Evolutionary conservation across 2,329 filamentous ascomycete species (phyloP).

Genomic region (Beauveria caledonica): DNA sequence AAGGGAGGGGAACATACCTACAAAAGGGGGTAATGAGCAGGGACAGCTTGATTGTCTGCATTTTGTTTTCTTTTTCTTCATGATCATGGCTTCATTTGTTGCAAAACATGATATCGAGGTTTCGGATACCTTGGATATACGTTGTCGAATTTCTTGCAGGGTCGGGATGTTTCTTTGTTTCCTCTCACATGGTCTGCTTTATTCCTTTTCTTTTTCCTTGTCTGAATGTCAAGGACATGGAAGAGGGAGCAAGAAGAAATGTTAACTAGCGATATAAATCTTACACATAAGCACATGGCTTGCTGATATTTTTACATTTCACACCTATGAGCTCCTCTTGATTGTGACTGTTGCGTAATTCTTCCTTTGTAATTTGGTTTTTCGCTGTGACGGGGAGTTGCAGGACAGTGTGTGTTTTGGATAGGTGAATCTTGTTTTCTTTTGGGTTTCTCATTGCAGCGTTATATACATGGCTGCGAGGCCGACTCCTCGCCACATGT

Average conservation of each 20-base stretch:
- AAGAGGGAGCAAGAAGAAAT: background rate
- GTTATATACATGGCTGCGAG: slow-evolving; percentile 13
- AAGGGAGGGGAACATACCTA: background rate
- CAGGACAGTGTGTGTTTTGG: too few species aligned
- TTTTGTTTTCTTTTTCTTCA: background rate
- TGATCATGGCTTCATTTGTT: too few species aligned
- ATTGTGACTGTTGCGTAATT: background rate
- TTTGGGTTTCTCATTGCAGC: slow-evolving; percentile 1
- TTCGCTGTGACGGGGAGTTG: too few species aligned
- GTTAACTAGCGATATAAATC: background rate
- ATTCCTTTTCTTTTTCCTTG: slow-evolving; percentile 10
- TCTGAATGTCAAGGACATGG: background rate
- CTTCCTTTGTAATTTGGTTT: too few species aligned
- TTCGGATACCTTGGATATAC: background rate
- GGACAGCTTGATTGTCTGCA: background rate
- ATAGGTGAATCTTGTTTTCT: background rate
- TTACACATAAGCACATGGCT: background rate
- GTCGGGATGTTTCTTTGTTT: background rate
- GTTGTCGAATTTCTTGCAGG: background rate
- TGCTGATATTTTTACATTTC: background rate
- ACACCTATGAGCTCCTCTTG: background rate
- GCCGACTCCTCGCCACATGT: background rate
- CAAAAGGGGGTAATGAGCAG: background rate
- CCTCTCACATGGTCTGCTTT: background rate
- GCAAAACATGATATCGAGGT: background rate